Evolutionary conservation across 345 rosid species (phyloP).

Genomic region (Raphanus raphanistrum): DNA sequence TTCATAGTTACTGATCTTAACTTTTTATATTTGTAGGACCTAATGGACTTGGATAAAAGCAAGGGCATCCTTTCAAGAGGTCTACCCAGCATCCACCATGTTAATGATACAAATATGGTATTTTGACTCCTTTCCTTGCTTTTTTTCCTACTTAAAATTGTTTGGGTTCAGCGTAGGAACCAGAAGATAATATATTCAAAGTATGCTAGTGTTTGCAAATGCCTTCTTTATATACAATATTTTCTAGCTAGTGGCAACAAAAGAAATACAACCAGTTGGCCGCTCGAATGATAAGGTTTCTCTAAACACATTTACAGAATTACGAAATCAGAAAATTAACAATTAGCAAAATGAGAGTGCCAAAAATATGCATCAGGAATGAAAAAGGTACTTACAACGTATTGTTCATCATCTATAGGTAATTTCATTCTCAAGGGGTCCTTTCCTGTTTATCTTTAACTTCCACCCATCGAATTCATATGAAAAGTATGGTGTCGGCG

Average conservation of each 20-base stretch:
- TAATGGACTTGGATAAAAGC: slow-evolving; percentile 78
- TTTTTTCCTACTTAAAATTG: background rate
- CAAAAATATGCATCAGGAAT: background rate
- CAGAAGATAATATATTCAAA: background rate
- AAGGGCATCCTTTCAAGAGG: slow-evolving; percentile 74
- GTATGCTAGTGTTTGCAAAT: slow-evolving; percentile 2
- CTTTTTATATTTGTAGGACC: slow-evolving; percentile 51
- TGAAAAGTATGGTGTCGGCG: slow-evolving; percentile 59
- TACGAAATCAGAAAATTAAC: slow-evolving; percentile 19
- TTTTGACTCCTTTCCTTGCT: background rate
- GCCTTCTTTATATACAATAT: slow-evolving; percentile 18
- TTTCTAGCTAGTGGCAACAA: background rate
- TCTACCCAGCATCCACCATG: slow-evolving; percentile 71
- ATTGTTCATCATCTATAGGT: slow-evolving; percentile 54
- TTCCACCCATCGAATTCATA: slow-evolving; percentile 79
- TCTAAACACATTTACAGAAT: slow-evolving; percentile 1
- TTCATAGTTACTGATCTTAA: background rate
- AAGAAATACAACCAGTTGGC: background rate
- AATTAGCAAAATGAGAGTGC: background rate
- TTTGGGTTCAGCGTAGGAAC: background rate
- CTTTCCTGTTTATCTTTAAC: slow-evolving; percentile 83
- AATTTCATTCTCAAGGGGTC: slow-evolving; percentile 77
- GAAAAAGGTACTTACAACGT: background rate
- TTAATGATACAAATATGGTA: slow-evolving; percentile 80
- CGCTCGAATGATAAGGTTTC: background rate